Conservation (phyloP, 305 asterid species). For the Solanum hybrid region DNA sequence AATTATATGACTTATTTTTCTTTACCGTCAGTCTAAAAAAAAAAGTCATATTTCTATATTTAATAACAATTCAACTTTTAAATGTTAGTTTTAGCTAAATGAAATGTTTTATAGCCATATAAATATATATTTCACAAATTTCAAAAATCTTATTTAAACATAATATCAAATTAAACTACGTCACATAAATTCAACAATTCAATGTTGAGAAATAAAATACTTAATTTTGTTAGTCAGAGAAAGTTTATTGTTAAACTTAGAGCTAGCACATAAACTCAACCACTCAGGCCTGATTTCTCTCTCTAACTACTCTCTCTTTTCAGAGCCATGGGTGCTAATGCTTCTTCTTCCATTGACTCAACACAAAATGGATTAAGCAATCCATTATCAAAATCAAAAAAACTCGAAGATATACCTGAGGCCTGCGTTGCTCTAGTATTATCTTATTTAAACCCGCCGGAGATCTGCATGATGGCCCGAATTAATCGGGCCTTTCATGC, state of each 20-base stretch:
- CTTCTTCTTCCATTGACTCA: neutral
- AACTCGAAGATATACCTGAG: slow-evolving; percentile 65
- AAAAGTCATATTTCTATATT: neutral
- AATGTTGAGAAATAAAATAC: neutral
- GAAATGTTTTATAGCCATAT: neutral
- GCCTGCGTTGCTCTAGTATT: slow-evolving; percentile 58
- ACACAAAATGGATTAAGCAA: neutral
- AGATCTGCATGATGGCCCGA: slow-evolving; percentile 60
- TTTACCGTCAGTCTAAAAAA: neutral
- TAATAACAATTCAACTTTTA: neutral
- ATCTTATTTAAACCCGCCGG: slow-evolving; percentile 54
- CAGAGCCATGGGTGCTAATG: slow-evolving; percentile 3
- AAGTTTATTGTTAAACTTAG: neutral
- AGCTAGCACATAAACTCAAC: neutral
- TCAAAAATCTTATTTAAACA: neutral
- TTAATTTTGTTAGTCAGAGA: neutral
- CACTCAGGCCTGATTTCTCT: neutral
- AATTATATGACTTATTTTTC: neutral
- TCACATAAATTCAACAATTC: neutral
- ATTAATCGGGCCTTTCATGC: slow-evolving; percentile 50
- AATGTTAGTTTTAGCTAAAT: neutral
- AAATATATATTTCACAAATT: neutral
- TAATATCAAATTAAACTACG: neutral
- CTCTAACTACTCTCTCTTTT: neutral
- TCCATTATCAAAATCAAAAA: slow-evolving; percentile 19